Evolutionary conservation across 495 filamentous ascomycete genomes (phyloP), one percentile per base, ranked within the genome.

Genomic region (Pseudomonodictys pantanalensis): DNA sequence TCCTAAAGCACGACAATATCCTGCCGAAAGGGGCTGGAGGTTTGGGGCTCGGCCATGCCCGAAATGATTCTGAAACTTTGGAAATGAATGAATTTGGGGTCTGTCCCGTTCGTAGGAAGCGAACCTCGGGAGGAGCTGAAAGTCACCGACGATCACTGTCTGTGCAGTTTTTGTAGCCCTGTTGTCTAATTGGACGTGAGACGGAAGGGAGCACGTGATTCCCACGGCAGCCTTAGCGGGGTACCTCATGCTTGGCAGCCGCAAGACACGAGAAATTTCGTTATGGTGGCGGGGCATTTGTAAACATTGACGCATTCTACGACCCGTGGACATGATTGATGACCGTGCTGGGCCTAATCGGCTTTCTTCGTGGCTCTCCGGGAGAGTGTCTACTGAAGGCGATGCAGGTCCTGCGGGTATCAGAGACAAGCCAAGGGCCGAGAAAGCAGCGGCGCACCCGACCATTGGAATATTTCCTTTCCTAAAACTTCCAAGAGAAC

Each of bases 401-500:
- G n/a, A n/a, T n/a, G n/a, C n/a, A n/a, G n/a, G n/a, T 41, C 15
- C 38, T n/a, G 4, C 18, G 25, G 43, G 26, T 12, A 18, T 11
- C 28, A 5, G 22, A 32, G 12, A 5, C 15, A 28, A n/a, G 7
- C 38, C 18, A n/a, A 3, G n/a, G 17, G 1, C 10, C 15, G 51
- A 22, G 33, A 54, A 28, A 32, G 33, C 20, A n/a, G 2, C 5
- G 11, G 48, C 52, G 1, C 8, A 28, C 4, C 10, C 6, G 23
- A 20, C 25, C 5, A 47, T 10, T 23, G 12, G 20, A 9, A 43
- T 35, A 15, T 64, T 57, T 23, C 57, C 49, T 9, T 61, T 66
- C 23, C 45, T 66, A 11, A n/a, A 22, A 15, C 33, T 66, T 15
- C 64, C 64, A 20, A 44, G 58, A 2, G 64, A 66, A 50, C 52